Evolutionary conservation across 2,329 filamentous ascomycete genomes (phyloP).

Genomic region (Ampelomyces quisqualis): DNA sequence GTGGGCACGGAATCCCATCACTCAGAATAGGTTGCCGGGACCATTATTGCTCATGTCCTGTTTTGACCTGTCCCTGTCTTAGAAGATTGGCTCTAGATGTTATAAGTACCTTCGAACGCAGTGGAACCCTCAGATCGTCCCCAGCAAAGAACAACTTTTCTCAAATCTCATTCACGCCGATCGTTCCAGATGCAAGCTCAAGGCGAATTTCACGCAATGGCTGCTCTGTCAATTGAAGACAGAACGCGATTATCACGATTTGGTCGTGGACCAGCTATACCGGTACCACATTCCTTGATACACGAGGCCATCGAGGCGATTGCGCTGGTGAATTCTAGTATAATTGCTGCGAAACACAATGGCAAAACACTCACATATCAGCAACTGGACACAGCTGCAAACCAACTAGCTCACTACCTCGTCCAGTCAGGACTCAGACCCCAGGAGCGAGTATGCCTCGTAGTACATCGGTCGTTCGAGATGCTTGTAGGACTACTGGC

Average conservation of each 20-base stretch:
- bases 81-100: no score
- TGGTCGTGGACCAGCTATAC: conserved; percentile 23
- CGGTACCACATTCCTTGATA: conserved; percentile 20
- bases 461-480: conserved; percentile 57
- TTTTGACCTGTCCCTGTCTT: no score
- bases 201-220: conserved; percentile 13
- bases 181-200: neutral
- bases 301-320: conserved; percentile 35
- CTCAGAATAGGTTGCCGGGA: no score
- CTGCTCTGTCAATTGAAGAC: conserved; percentile 19
- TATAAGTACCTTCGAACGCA: no score
- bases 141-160: no score
- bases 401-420: conserved; percentile 36
- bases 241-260: conserved; percentile 23
- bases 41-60: no score
- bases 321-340: conserved; percentile 26
- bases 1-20: no score
- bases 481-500: conserved; percentile 61
- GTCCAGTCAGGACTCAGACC: conserved; percentile 29
- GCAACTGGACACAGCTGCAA: conserved; percentile 33
- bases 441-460: conserved; percentile 53
- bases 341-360: conserved; percentile 25
- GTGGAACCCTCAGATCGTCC: no score
- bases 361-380: conserved; percentile 30
- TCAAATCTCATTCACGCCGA: no score